These are phyloP conservation scores for Coniochaeta hoffmannii DNA, from an alignment of 2,329 filamentous ascomycete species.

Conservation along the genomic window DNA sequence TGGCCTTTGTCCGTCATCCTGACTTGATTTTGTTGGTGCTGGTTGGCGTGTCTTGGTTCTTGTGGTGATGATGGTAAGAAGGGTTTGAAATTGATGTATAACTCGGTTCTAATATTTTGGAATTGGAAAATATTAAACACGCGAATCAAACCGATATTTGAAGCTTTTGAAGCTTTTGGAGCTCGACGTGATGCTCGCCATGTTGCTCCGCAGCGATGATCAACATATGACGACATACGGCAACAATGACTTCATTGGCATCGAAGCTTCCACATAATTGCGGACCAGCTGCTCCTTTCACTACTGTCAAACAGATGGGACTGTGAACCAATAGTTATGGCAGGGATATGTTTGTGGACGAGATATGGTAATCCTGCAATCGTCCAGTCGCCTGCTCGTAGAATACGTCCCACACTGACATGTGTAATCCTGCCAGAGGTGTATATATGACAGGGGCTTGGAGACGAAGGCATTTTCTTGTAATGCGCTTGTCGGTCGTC, in stretches of 20 bases:
- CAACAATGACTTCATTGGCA: neutral
- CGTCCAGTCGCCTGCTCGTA: no score
- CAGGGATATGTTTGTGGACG: no score
- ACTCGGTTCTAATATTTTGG: neutral
- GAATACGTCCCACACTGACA: no score
- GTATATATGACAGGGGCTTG: no score
- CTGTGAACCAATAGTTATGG: no score
- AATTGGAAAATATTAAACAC: neutral
- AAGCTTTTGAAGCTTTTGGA: neutral
- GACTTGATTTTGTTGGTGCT: neutral
- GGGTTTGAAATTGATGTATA: neutral
- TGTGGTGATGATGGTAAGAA: neutral
- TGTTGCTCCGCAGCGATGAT: neutral
- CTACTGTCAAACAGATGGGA: neutral
- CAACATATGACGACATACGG: conserved; percentile 1
- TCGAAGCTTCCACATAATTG: neutral
- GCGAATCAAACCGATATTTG: neutral
- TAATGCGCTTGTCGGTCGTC: no score
- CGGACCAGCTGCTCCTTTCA: neutral
- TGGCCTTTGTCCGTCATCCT: conserved; percentile 21
- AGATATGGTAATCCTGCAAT: no score
- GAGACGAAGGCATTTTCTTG: no score
- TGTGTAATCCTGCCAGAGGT: no score
- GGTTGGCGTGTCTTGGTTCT: neutral
- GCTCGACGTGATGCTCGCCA: neutral